Percentiles rank a stretch among this genome's conserved stretches.
phyloP scores from a whole-genome alignment of 164 flowering plant species.

The Magnolia kwangsiensis region DNA sequence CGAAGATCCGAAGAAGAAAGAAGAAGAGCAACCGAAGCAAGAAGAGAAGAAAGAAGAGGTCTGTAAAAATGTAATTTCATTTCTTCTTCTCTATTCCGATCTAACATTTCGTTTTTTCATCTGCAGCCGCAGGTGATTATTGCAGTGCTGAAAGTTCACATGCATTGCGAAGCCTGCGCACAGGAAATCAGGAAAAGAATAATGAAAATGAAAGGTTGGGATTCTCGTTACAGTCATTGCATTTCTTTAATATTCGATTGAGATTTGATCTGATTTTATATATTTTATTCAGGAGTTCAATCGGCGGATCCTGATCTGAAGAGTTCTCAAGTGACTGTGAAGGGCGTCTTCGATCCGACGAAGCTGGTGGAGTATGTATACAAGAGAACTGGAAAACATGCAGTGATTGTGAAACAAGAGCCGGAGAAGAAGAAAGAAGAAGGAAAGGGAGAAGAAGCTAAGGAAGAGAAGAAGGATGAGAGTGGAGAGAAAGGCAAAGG shows the following conservation, averaged over 20 bases:
- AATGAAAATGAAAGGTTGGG: slow-evolving; percentile 71
- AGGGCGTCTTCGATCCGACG: slow-evolving; percentile 65
- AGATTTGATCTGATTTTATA: too few relatives aligned
- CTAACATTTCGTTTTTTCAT: not conserved
- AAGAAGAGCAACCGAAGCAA: slow-evolving; percentile 19
- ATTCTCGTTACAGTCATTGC: not conserved
- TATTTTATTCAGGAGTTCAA: slow-evolving; percentile 52
- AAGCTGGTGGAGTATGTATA: slow-evolving; percentile 66
- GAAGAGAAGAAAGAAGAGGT: slow-evolving; percentile 22
- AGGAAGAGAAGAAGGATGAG: slow-evolving; percentile 26
- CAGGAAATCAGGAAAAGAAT: slow-evolving; percentile 70
- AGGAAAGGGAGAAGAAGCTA: slow-evolving; percentile 16
- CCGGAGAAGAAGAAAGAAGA: slow-evolving; percentile 50
- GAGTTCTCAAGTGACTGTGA: slow-evolving; percentile 70
- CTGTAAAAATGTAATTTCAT: not conserved
- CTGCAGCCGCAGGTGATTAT: slow-evolving; percentile 49
- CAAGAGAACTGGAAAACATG: slow-evolving; percentile 80
- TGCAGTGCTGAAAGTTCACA: slow-evolving; percentile 71
- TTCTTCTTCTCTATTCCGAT: not conserved
- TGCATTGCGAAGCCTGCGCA: slow-evolving; percentile 94
- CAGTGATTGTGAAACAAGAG: slow-evolving; percentile 57
- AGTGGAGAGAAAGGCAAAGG: slow-evolving; percentile 20
- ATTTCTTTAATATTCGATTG: too few relatives aligned
- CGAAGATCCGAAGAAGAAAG: slow-evolving; percentile 29
- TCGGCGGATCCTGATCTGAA: slow-evolving; percentile 70